Percentiles rank a stretch among this genome's conserved stretches.
phyloP scores from a whole-genome alignment of 495 filamentous ascomycete species.

The Trichoderma virens region DNA sequence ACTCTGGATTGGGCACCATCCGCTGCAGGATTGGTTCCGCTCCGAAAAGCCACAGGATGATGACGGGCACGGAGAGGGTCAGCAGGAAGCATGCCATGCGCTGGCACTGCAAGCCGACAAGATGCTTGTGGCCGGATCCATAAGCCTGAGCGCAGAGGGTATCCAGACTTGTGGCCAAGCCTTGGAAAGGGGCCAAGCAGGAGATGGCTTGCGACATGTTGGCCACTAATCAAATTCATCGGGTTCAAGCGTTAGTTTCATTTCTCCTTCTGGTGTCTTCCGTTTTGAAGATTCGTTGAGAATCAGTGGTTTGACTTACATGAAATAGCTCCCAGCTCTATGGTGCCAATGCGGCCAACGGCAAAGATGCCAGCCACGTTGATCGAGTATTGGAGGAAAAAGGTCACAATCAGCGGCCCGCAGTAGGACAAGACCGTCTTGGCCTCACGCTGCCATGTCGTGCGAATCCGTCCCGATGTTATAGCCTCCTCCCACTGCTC shows the following conservation, averaged over 20 bases:
- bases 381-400: slow-evolving; percentile 66
- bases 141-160: slow-evolving; percentile 73
- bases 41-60: slow-evolving; percentile 54
- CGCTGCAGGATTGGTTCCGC: slow-evolving; percentile 45
- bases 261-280: not conserved
- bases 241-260: not conserved
- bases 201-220: slow-evolving; percentile 69
- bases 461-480: slow-evolving; percentile 54
- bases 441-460: slow-evolving; percentile 63
- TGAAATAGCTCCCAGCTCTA: slow-evolving; percentile 50
- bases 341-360: slow-evolving; percentile 56
- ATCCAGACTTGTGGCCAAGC: slow-evolving; percentile 64
- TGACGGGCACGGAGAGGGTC: slow-evolving; percentile 57
- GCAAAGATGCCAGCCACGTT: slow-evolving; percentile 64
- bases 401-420: slow-evolving; percentile 61
- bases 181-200: slow-evolving; percentile 64
- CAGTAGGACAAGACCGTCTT: slow-evolving; percentile 50
- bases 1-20: slow-evolving; percentile 57
- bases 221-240: slow-evolving; percentile 40
- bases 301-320: not conserved
- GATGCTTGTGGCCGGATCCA: slow-evolving; percentile 58
- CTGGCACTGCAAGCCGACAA: slow-evolving; percentile 67
- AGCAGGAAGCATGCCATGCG: slow-evolving; percentile 63
- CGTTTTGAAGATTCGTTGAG: not conserved
- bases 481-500: slow-evolving; percentile 67